Conservation (phyloP, 306 rosid species). For the Cicer judaicum region DNA sequence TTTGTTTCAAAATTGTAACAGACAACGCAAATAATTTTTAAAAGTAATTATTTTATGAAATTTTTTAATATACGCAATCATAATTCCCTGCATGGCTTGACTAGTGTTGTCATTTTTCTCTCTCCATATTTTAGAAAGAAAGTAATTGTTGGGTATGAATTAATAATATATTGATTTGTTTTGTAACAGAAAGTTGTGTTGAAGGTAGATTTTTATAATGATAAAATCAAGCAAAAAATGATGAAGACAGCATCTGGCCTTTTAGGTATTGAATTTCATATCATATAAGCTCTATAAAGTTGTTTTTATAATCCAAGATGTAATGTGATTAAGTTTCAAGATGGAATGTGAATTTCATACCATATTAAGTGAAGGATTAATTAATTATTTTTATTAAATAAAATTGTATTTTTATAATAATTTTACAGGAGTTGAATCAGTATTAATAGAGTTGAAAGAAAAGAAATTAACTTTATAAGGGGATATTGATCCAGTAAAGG, state of each 20-base stretch:
- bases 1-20: too few relatives aligned
- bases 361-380: too few relatives aligned
- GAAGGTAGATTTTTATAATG: slow-evolving; percentile 5
- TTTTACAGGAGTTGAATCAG: background rate
- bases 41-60: too few relatives aligned
- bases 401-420: too few relatives aligned
- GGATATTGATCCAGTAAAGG: background rate
- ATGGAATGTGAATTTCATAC: too few relatives aligned
- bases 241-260: slow-evolving; percentile 18
- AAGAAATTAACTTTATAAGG: background rate
- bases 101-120: background rate
- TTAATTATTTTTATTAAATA: too few relatives aligned
- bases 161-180: background rate
- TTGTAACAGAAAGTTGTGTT: background rate
- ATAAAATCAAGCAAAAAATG: slow-evolving; percentile 7
- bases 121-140: background rate
- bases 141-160: background rate
- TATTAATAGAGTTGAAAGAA: background rate
- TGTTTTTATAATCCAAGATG: too few relatives aligned
- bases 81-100: background rate
- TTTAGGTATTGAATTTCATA: slow-evolving; percentile 10
- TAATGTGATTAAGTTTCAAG: too few relatives aligned
- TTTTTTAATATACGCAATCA: too few relatives aligned
- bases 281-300: background rate
- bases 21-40: too few relatives aligned